A percentile compares a stretch with the other conserved stretches of the same genome.
Evolutionary conservation across 2,329 filamentous ascomycete species (phyloP).

Genomic region (Chalara sp.): DNA sequence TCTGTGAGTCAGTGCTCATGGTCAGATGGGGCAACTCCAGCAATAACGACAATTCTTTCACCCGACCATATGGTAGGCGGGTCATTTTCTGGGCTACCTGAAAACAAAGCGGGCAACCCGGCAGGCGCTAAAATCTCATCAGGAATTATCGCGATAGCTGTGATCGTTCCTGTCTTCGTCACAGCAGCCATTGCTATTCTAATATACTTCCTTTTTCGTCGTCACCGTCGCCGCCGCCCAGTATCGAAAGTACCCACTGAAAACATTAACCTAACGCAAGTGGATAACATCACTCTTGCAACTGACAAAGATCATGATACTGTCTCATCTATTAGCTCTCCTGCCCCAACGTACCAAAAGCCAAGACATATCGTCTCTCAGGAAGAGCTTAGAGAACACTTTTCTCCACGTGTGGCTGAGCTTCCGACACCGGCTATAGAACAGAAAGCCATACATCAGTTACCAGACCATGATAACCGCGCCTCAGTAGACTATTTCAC

Average conservation of each 20-base stretch:
- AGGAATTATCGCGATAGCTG: background rate
- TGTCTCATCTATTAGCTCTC: background rate
- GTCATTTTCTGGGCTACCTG: background rate
- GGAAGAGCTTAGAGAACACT: background rate
- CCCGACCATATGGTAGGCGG: background rate
- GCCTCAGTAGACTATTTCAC: background rate
- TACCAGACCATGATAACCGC: background rate
- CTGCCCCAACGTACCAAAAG: background rate
- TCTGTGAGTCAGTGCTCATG: slow-evolving; percentile 20
- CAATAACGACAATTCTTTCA: slow-evolving; percentile 9
- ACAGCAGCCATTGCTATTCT: background rate
- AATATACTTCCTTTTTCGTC: background rate
- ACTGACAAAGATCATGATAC: background rate
- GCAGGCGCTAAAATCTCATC: background rate
- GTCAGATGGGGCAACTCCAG: slow-evolving; percentile 9
- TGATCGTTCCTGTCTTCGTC: background rate
- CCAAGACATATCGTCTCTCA: background rate
- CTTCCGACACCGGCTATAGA: background rate
- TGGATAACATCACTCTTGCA: background rate
- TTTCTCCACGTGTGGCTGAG: background rate
- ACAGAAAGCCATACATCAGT: background rate
- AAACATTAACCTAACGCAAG: background rate
- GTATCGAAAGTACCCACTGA: background rate
- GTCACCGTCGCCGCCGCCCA: background rate
- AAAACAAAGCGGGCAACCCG: background rate